phyloP scores from a whole-genome alignment of 2,329 filamentous ascomycete species.

The Boeremia exigua region DNA sequence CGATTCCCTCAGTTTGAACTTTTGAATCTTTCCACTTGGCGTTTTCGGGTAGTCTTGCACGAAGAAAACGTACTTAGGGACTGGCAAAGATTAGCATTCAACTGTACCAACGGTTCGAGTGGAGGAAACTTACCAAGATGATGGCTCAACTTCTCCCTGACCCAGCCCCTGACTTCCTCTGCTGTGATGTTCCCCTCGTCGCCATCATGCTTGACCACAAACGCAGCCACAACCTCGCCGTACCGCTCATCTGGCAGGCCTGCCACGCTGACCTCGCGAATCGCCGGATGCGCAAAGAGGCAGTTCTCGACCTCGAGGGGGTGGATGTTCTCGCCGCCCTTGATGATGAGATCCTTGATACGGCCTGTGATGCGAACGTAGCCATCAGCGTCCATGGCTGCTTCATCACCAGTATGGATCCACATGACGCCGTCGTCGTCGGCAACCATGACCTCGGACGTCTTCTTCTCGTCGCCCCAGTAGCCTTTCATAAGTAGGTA shows the following conservation, averaged over 20 bases:
- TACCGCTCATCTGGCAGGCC: conserved; percentile 82
- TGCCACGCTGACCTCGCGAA: conserved; percentile 81
- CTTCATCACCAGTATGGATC: conserved; percentile 95
- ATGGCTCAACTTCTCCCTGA: conserved; percentile 72
- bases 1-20: conserved; percentile 80
- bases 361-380: conserved; percentile 88
- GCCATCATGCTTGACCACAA: conserved; percentile 65
- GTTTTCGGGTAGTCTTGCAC: conserved; percentile 88
- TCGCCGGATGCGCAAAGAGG: conserved; percentile 72
- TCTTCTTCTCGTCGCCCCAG: conserved; percentile 75
- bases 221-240: conserved; percentile 86
- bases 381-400: conserved; percentile 79
- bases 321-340: conserved; percentile 94
- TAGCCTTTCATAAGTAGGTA: conserved; percentile 94
- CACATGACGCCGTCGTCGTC: conserved; percentile 68
- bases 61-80: conserved; percentile 91
- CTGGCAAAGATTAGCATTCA: conserved; percentile 47
- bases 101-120: background rate
- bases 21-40: conserved; percentile 95
- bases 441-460: conserved; percentile 69
- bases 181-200: conserved; percentile 54
- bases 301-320: conserved; percentile 92
- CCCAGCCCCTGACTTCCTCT: conserved; percentile 73
- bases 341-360: conserved; percentile 95
- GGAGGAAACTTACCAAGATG: conserved; percentile 63